A percentile compares a stretch with the other conserved stretches of the same genome.
Conservation (phyloP, 306 rosid species). For the Rosa multiflora region DNA sequence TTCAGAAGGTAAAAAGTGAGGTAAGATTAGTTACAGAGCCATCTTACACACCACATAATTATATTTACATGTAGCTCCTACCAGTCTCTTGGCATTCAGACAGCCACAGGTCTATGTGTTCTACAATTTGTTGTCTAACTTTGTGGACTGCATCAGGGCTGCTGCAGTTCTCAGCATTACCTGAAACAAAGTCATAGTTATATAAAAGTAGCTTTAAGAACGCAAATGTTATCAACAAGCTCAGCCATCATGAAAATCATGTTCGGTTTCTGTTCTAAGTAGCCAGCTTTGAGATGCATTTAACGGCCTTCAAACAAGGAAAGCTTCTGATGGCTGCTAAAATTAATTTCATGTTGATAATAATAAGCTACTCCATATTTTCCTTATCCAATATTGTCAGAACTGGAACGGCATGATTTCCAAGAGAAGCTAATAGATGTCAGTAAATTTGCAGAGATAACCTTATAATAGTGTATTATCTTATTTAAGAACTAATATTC, state of each 20-base stretch:
- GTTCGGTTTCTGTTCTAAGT: background rate
- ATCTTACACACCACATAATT: background rate
- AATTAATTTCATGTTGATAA: background rate
- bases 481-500: too few relatives aligned
- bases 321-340: background rate
- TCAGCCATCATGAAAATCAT: background rate
- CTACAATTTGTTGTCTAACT: slow-evolving; percentile 75
- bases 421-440: background rate
- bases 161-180: slow-evolving; percentile 69
- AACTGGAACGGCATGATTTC: background rate
- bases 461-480: background rate
- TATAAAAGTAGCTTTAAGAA: slow-evolving; percentile 13
- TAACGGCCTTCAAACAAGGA: background rate
- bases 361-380: background rate
- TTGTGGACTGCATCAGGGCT: slow-evolving; percentile 76
- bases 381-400: background rate
- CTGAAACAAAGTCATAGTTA: slow-evolving; percentile 37
- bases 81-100: slow-evolving; percentile 53
- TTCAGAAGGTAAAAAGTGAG: slow-evolving; percentile 7
- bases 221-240: background rate
- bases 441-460: background rate
- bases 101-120: slow-evolving; percentile 77
- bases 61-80: slow-evolving; percentile 30
- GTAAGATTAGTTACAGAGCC: slow-evolving; percentile 7
- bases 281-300: background rate